Evolutionary conservation across 768 basidiomycete genomes (phyloP), one percentile per base, ranked within the genome.

Genomic region (Gyrodon lividus): DNA sequence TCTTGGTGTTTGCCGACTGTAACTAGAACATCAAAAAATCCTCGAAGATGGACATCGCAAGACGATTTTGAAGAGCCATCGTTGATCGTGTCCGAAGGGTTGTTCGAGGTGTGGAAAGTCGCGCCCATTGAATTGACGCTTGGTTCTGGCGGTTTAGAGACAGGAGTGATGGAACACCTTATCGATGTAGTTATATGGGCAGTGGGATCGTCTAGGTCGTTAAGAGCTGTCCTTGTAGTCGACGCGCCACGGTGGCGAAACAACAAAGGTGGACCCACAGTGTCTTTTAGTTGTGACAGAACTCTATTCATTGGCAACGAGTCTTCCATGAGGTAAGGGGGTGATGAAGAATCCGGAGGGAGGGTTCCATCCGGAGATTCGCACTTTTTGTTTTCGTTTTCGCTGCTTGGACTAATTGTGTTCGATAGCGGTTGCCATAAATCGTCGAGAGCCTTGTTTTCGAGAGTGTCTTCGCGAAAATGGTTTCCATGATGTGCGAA

Each of bases 281-380:
- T 41, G 41, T 31, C 50, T 20, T 41, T 39, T n/a, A 5, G 31
- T 19, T 14, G 37, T 37, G 40, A 23, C 38, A 31, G 7, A 23
- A 6, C 39, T 20, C 9, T 35, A 16, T 33, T 35, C 26, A 43
- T 42, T n/a, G 43, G 51, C 2, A 48, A 53, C 1, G 40, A 40
- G 23, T 48, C 37, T 2, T 13, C 13, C 14, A 34, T 40, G n/a
- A 52, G 20, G 6, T 37, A 12, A 13, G 51, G 22, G 37, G 61
- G 59, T 3, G 61, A 66, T 20, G 64, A 65, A 10, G 63, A 66
- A 5, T 54, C 51, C 17, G 64, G 61, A 50, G 64, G 63, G 13
- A 31, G 51, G 0, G 20, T 37, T 37, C 42, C 7, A n/a, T 20
- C 20, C 9, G 58, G 55, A 0, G 54, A 52, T n/a, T 43, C 41